These are phyloP conservation scores for Mycena sp. DNA, from an alignment of 1,284 basidiomycete species.

Conservation along the genomic window DNA sequence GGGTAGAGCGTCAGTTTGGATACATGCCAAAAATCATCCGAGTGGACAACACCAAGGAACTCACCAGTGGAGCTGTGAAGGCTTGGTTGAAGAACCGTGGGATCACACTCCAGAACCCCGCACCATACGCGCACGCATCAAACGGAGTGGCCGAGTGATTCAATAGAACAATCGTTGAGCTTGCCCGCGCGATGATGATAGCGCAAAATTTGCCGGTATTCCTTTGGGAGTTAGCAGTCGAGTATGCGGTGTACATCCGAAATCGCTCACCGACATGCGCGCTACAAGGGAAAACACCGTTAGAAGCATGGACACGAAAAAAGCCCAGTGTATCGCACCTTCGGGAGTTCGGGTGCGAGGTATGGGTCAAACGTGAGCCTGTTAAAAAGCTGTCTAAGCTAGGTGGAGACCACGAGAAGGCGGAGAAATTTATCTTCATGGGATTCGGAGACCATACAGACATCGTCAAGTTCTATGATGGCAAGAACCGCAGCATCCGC, in stretches of 20 bases:
- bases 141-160: conserved; percentile 41
- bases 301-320: conserved; percentile 29
- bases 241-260: conserved; percentile 31
- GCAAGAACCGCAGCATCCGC: conserved; percentile 4
- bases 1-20: conserved; percentile 27
- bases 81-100: conserved; percentile 29
- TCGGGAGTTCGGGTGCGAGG: conserved; percentile 33
- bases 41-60: conserved; percentile 39
- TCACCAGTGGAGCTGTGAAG: conserved; percentile 32
- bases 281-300: conserved; percentile 32
- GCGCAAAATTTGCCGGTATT: conserved; percentile 27
- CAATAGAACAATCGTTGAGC: conserved; percentile 38
- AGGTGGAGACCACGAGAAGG: conserved; percentile 16
- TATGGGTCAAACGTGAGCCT: conserved; percentile 5
- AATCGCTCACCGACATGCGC: conserved; percentile 30
- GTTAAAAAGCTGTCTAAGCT: conserved; percentile 17
- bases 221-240: conserved; percentile 39
- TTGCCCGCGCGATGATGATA: conserved; percentile 36
- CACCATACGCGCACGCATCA: conserved; percentile 47
- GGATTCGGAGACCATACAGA: conserved; percentile 13
- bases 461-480: conserved; percentile 12
- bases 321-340: conserved; percentile 34
- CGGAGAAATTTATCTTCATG: conserved; percentile 12
- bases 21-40: conserved; percentile 25
- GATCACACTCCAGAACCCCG: conserved; percentile 38